Evolutionary conservation across 2,329 filamentous ascomycete genomes (phyloP), one percentile per base, ranked within the genome.

Genomic region (Ophiostoma himal-ulmi): DNA sequence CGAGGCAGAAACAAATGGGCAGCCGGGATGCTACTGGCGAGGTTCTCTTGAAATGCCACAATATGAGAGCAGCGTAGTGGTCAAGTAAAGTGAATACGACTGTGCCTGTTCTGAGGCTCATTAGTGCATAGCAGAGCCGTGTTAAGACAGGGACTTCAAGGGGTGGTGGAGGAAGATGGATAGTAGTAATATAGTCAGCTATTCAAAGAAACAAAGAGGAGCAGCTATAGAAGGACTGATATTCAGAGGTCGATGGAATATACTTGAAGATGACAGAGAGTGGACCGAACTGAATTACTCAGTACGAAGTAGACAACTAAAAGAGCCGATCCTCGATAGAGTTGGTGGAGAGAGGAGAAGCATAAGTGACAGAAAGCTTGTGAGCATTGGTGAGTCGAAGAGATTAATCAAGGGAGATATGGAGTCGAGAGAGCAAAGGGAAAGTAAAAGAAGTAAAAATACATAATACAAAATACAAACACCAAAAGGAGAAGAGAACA

Each of bases 281-380:
- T 30, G 30, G 30, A 30, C 30, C 30, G 4, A 30, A 30, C 30
- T 30, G 30, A 30, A 30, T 30, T 30, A 30, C 30, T 30, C 30
- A 30, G 30, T 30, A 30, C 30, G 0, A 3, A 4, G 30, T 30
- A 30, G 30, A 30, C 30, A 30, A 30, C 30, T 30, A 30, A 30
- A 30, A 48, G 44, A 48, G 52, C n/a, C 52, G 52, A 57, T 57
- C 52, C 39, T 67, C 22, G 26, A 36, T n/a, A 34, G 10, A 48
- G 26, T 66, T 66, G 62, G 62, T 66, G 62, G 34, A 37, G 62
- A n/a, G 62, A 41, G 34, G 30, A 41, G 36, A 66, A 41, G 62
- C 34, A 41, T 66, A 66, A 65, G n/a, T 20, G 14, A 22, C 11
- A 14, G 30, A 60, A 60, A 60, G 54, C 54, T 60, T 60, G 54